These are phyloP conservation scores for Actinomortierella ambigua DNA, from an alignment of 371 early-diverging fungal species.

Conservation along the genomic window DNA sequence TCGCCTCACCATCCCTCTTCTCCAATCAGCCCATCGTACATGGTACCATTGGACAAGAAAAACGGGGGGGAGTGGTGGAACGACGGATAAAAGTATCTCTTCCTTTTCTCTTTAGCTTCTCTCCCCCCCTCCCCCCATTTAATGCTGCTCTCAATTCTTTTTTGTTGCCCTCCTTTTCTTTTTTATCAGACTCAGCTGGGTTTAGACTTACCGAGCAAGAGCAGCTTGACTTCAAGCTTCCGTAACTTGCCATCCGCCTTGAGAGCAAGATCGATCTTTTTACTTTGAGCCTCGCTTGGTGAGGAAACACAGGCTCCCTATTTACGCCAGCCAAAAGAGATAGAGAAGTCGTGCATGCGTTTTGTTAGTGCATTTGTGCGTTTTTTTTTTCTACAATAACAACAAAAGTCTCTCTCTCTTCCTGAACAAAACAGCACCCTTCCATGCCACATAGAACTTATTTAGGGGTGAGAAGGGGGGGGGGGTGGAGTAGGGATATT, in stretches of 20 bases:
- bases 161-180: too few relatives aligned
- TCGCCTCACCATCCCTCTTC: neutral
- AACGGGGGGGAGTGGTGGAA: too few relatives aligned
- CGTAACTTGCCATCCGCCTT: slow-evolving; percentile 30
- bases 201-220: slow-evolving; percentile 16
- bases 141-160: neutral
- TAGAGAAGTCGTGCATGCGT: neutral
- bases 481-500: neutral
- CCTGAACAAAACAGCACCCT: neutral
- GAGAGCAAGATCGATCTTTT: slow-evolving; percentile 20
- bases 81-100: too few relatives aligned
- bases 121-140: neutral
- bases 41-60: too few relatives aligned
- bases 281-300: slow-evolving; percentile 17
- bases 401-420: neutral
- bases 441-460: neutral
- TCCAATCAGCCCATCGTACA: neutral
- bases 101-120: too few relatives aligned
- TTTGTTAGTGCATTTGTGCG: neutral
- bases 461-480: neutral
- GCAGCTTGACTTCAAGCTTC: slow-evolving; percentile 22
- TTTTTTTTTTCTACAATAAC: neutral
- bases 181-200: neutral
- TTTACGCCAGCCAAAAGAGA: neutral
- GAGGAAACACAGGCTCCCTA: slow-evolving; percentile 24